phyloP scores from a whole-genome alignment of 257 asterid genomes.

The Solanum corneliomulleri region DNA sequence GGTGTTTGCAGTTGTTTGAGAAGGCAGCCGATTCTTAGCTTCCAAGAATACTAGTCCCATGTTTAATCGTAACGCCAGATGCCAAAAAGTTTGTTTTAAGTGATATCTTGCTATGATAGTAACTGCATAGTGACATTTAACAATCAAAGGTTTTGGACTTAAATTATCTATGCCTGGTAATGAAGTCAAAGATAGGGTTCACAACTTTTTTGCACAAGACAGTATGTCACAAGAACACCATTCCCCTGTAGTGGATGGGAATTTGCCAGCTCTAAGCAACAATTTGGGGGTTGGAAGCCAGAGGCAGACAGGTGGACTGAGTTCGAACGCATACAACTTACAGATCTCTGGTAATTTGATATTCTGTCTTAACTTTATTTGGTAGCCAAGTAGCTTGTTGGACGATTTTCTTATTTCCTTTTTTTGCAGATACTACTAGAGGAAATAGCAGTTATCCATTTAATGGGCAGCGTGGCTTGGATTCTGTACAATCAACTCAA shows the following conservation, averaged over 20 bases:
- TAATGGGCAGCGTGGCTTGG: constrained; percentile 30
- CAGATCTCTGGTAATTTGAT: constrained; percentile 32
- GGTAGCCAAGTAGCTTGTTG: neutral
- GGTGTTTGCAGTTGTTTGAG: neutral
- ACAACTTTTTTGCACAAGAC: constrained; percentile 83
- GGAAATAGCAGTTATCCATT: constrained; percentile 33
- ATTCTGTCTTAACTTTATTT: neutral
- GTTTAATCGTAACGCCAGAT: neutral
- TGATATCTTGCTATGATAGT: neutral
- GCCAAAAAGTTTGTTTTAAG: neutral
- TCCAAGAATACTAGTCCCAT: neutral
- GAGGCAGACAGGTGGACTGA: constrained; percentile 28
- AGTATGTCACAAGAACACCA: constrained; percentile 49
- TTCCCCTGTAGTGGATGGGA: constrained; percentile 45
- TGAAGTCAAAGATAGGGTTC: constrained; percentile 80
- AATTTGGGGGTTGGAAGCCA: constrained; percentile 56
- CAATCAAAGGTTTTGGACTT: constrained; percentile 6
- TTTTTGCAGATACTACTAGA: constrained; percentile 32
- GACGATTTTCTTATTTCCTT: neutral
- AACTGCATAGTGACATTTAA: neutral
- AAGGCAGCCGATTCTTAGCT: neutral
- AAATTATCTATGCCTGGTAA: constrained; percentile 91
- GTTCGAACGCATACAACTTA: constrained; percentile 25
- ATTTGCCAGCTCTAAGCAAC: constrained; percentile 42
- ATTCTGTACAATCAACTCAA: constrained; percentile 31